Conservation (phyloP, 352 stramenopile species). For the Phytophthora brassicae region DNA sequence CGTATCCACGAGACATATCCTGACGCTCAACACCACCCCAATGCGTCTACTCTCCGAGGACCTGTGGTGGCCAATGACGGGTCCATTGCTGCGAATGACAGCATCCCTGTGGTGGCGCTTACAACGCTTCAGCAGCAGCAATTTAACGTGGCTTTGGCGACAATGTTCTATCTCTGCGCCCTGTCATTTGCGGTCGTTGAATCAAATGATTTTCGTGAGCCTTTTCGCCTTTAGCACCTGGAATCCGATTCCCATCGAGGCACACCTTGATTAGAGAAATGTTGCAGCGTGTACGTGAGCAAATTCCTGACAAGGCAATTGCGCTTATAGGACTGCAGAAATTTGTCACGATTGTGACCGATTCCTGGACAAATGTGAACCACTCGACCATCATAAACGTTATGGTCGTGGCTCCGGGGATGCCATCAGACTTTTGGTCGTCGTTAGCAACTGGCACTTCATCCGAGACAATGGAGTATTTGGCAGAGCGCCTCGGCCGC, state of each 20-base stretch:
- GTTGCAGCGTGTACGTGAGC: conserved; percentile 1
- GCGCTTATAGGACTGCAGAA: neutral
- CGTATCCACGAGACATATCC: neutral
- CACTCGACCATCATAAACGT: conserved; percentile 8
- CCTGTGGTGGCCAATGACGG: neutral
- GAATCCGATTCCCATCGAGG: conserved; percentile 1
- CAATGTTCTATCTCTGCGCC: conserved; percentile 3
- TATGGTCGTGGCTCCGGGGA: conserved; percentile 3
- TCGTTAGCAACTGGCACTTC: neutral
- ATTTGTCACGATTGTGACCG: conserved; percentile 7
- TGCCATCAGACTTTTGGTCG: conserved; percentile 9
- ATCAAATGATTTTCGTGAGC: neutral
- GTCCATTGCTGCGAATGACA: neutral
- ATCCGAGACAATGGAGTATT: conserved; percentile 3
- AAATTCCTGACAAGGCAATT: neutral
- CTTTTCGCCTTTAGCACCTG: neutral
- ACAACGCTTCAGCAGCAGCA: conserved; percentile 6
- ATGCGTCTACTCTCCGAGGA: neutral
- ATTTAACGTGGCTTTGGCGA: conserved; percentile 2
- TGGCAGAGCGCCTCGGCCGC: conserved; percentile 2
- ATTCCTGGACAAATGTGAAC: conserved; percentile 9
- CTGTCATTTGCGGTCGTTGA: conserved; percentile 5
- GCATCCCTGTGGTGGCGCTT: too few relatives aligned
- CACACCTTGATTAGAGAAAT: neutral
- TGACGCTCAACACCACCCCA: neutral